phyloP scores from a whole-genome alignment of 2,329 filamentous ascomycete genomes.

The Berkeleyomyces rouxiae region DNA sequence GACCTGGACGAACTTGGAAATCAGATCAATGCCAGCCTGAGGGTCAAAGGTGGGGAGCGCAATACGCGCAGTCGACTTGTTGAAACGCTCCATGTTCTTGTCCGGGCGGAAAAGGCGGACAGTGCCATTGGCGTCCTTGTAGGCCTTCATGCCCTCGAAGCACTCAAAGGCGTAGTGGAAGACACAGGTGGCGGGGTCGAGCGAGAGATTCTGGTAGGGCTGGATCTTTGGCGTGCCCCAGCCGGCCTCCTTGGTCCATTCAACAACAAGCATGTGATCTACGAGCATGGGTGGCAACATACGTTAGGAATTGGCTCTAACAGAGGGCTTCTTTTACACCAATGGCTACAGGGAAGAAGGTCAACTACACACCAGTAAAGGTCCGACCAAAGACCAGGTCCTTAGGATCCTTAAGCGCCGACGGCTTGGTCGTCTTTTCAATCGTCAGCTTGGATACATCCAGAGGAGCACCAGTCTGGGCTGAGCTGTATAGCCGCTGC shows the following conservation, averaged over 20 bases:
- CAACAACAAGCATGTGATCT: conserved; percentile 95
- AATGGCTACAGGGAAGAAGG: no score
- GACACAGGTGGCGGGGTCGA: conserved; percentile 91
- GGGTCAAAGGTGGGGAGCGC: conserved; percentile 75
- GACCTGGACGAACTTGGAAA: conserved; percentile 60
- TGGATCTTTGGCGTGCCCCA: conserved; percentile 73
- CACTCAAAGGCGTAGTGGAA: conserved; percentile 98
- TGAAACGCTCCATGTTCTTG: conserved; percentile 90
- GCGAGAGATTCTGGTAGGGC: conserved; percentile 91
- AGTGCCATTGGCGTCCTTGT: conserved; percentile 66
- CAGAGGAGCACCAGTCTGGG: conserved; percentile 42
- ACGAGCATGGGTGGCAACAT: not conserved
- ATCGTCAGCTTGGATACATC: conserved; percentile 64
- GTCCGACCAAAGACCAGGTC: conserved; percentile 78
- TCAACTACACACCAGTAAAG: conserved; percentile 55
- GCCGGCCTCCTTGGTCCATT: conserved; percentile 76
- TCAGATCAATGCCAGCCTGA: conserved; percentile 59
- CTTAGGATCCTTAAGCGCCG: conserved; percentile 54
- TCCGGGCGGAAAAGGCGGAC: conserved; percentile 85
- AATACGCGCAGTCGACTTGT: conserved; percentile 80
- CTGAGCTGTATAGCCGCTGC: conserved; percentile 18
- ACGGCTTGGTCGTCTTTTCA: conserved; percentile 59
- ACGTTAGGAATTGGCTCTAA: not conserved
- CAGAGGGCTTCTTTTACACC: not conserved
- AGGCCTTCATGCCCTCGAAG: conserved; percentile 99